Percentiles rank a stretch among this genome's conserved stretches.
Evolutionary conservation across 371 early-diverging fungal species (phyloP).

Genomic region (Apophysomyces trapeziformis): DNA sequence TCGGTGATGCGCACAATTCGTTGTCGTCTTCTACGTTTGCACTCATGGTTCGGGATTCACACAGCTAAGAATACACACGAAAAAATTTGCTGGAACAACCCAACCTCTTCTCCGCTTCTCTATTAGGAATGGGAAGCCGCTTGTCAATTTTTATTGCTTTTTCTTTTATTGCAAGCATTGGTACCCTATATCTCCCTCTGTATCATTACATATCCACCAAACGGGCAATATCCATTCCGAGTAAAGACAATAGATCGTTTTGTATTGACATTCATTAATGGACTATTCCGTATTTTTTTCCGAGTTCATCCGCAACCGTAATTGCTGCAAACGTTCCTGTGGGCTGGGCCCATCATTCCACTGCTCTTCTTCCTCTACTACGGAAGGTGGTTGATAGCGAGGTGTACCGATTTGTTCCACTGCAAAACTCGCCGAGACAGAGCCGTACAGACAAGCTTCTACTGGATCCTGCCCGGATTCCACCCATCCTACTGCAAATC

Average conservation of each 20-base stretch:
- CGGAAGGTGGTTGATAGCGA: not conserved
- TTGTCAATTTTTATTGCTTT: too few relatives aligned
- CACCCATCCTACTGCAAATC: constrained; percentile 35
- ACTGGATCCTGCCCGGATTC: constrained; percentile 31
- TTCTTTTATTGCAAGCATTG: too few relatives aligned
- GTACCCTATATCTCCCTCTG: too few relatives aligned
- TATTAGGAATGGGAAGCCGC: too few relatives aligned
- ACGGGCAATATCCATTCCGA: too few relatives aligned
- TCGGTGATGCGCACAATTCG: not conserved
- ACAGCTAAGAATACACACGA: too few relatives aligned
- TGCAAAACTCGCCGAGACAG: constrained; percentile 47
- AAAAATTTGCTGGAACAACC: too few relatives aligned
- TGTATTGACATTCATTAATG: not conserved
- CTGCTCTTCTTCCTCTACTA: constrained; percentile 6
- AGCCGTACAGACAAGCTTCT: constrained; percentile 39
- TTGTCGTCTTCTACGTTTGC: not conserved
- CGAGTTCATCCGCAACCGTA: not conserved
- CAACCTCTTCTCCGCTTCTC: too few relatives aligned
- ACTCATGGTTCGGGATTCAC: not conserved
- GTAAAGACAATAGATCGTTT: too few relatives aligned
- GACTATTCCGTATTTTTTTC: not conserved
- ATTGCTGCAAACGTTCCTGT: constrained; percentile 21
- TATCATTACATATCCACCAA: too few relatives aligned
- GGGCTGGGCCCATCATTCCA: constrained; percentile 43
- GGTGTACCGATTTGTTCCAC: constrained; percentile 55